These are phyloP conservation scores for Euphorbia lathyris DNA, from an alignment of 345 rosid species.

Conservation along the genomic window DNA sequence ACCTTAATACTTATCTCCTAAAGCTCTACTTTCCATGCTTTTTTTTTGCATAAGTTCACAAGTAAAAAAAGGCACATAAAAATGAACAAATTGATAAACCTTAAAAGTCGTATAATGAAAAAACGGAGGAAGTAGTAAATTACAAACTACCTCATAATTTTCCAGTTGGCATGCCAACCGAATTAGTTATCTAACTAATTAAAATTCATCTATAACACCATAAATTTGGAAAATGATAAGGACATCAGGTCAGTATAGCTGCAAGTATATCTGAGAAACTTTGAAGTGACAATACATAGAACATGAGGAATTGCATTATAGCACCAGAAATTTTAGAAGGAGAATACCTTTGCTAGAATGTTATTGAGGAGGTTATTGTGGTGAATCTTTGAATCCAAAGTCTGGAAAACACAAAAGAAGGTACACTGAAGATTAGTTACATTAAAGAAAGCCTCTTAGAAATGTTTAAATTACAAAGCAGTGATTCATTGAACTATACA, in stretches of 20 bases:
- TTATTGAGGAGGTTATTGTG: conserved; percentile 94
- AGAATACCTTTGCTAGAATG: conserved; percentile 81
- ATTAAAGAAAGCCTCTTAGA: not conserved
- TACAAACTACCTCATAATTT: not conserved
- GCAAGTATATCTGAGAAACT: not conserved
- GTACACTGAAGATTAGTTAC: conserved; percentile 3
- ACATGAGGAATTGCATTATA: not conserved
- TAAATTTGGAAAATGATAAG: not conserved
- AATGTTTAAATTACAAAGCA: not conserved
- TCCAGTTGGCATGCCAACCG: not conserved
- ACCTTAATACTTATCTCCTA: no score
- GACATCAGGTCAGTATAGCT: not conserved
- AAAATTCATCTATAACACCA: not conserved
- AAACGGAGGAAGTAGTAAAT: no score
- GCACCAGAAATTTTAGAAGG: not conserved
- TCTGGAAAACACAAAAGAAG: conserved; percentile 37
- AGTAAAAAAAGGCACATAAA: no score
- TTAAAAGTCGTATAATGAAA: no score
- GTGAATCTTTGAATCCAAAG: conserved; percentile 92
- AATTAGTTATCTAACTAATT: not conserved
- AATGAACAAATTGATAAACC: no score
- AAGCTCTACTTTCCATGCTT: no score
- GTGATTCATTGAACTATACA: not conserved
- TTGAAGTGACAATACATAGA: not conserved
- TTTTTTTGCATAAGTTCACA: no score